Evolutionary conservation across 371 early-diverging fungal genomes (phyloP), one percentile per base, ranked within the genome.

Genomic region (Rhizopus delemar): DNA sequence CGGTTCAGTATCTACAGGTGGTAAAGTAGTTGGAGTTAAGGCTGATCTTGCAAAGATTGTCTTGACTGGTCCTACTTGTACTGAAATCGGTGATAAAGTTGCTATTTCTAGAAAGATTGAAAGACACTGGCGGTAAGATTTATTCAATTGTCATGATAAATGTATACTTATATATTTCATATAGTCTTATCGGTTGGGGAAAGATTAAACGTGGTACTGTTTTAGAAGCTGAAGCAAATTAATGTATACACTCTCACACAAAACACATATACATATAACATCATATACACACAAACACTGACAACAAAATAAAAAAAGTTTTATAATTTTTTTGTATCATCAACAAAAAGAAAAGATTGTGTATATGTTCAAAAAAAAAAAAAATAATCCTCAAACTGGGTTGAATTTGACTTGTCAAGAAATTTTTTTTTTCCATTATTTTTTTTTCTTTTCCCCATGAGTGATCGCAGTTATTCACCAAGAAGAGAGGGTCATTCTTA

Each of bases 1-100:
- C 75, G 99, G 99, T 57, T 96, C 97, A 52, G 97, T 94, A 45
- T 93, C 96, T n/a, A 97, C 98, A 45, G 99, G 99, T 66, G 98
- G 97, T 61, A 89, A 93, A 60, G 97, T 99, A 22, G 77, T 94
- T 56, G 86, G 87, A 60, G 96, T 99, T 56, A 95, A 93, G 84
- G 91, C 89, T 62, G 93, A 95, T 81, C 73, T 93, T 73, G 96
- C 96, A 54, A 94, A 93, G 86, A 94, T 99, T 72, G 84, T 90
- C 22, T 85, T 99, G 56, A 93, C 90, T 36, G 90, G 90, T 61
- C 98, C 99, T 13, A 92, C 96, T 29, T 99, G 99, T 83, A 96
- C 99, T 46, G 99, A 99, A 73, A 82, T 94, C 50, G 97, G 93
- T 60, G 99, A 99, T 73, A 98, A 95, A 84, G 93, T 99, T 62